phyloP scores from a whole-genome alignment of 345 rosid species.

The Ceriops tagal region DNA sequence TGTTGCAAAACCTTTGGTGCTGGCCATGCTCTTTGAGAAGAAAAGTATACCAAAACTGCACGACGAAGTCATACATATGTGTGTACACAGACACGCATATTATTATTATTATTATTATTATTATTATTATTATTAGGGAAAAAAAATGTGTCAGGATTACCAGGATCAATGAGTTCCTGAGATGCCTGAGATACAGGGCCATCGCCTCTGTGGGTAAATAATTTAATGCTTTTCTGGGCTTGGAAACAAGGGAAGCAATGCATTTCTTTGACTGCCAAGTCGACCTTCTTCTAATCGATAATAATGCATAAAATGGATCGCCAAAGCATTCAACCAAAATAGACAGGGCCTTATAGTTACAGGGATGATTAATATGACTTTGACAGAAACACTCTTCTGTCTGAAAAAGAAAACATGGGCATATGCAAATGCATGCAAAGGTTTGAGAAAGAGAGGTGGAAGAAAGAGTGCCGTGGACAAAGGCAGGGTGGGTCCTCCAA shows the following conservation, averaged over 20 bases:
- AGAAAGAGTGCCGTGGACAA: neutral
- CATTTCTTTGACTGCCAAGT: neutral
- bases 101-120: too few relatives aligned
- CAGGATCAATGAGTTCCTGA: neutral
- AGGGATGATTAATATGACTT: neutral
- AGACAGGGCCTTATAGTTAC: too few relatives aligned
- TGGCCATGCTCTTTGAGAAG: too few relatives aligned
- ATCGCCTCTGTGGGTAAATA: conserved; percentile 5
- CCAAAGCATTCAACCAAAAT: too few relatives aligned
- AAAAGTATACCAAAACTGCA: too few relatives aligned
- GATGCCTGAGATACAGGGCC: neutral
- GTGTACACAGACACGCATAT: too few relatives aligned
- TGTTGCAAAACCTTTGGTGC: too few relatives aligned
- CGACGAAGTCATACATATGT: too few relatives aligned
- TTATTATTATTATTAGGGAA: too few relatives aligned
- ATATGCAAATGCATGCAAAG: neutral
- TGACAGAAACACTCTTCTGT: neutral
- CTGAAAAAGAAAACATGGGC: neutral
- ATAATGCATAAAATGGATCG: too few relatives aligned
- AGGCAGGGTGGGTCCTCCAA: conserved; percentile 27
- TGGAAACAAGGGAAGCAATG: conserved; percentile 26
- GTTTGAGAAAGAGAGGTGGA: neutral
- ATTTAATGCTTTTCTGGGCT: conserved; percentile 17
- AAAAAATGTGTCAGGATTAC: neutral
- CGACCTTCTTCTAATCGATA: too few relatives aligned